phyloP scores from a whole-genome alignment of 2,329 filamentous ascomycete species.

The Aspergillus bombycis region DNA sequence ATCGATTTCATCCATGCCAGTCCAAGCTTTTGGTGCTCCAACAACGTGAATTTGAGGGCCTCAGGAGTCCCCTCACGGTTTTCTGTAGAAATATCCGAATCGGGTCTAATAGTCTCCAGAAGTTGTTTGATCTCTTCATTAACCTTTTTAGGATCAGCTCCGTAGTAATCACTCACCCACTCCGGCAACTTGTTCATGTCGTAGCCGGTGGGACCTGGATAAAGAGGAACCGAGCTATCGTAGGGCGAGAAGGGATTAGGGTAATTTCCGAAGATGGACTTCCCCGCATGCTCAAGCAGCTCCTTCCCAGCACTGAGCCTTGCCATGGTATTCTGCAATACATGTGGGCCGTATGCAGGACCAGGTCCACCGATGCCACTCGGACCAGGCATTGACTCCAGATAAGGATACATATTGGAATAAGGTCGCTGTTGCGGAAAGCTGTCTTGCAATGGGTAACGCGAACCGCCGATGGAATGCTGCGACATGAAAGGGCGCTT shows the following conservation, averaged over 20 bases:
- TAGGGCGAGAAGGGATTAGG: slow-evolving; percentile 8
- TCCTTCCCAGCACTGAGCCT: slow-evolving; percentile 21
- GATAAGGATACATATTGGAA: background rate
- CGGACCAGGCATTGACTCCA: slow-evolving; percentile 5
- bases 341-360: slow-evolving; percentile 18
- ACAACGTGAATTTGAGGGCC: slow-evolving; percentile 69
- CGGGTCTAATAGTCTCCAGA: slow-evolving; percentile 72
- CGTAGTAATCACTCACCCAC: slow-evolving; percentile 21
- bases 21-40: slow-evolving; percentile 80
- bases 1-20: slow-evolving; percentile 75
- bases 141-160: slow-evolving; percentile 53
- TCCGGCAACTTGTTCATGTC: slow-evolving; percentile 3
- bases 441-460: background rate
- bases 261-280: slow-evolving; percentile 9
- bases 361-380: slow-evolving; percentile 8
- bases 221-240: background rate
- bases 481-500: background rate
- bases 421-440: background rate
- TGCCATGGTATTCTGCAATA: slow-evolving; percentile 25
- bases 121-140: slow-evolving; percentile 71
- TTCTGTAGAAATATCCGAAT: slow-evolving; percentile 65
- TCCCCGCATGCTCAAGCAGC: slow-evolving; percentile 17
- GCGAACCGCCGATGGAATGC: background rate
- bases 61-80: slow-evolving; percentile 70
- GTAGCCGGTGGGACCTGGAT: slow-evolving; percentile 2